A percentile compares a stretch with the other conserved stretches of the same genome.
These are phyloP conservation scores for Zygosaccharomyces kombuchaensis DNA, from an alignment of 805 yeast genomes.

Conservation along the genomic window DNA sequence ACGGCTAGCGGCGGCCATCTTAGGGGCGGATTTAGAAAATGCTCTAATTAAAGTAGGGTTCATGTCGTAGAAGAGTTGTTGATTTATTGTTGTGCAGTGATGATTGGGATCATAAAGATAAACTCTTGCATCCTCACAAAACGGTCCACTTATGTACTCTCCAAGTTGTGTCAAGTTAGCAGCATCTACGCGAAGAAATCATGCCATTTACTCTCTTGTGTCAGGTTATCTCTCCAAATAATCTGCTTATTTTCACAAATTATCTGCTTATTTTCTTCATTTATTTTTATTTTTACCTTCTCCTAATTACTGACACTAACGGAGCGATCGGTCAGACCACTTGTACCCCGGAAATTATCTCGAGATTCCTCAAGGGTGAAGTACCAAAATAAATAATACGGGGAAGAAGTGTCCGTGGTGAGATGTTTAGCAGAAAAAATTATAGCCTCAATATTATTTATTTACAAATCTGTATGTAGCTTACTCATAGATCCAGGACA, in stretches of 20 bases:
- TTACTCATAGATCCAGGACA: slow-evolving; percentile 94
- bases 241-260: neutral
- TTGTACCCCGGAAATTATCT: neutral
- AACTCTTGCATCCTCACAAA: neutral
- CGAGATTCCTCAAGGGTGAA: neutral
- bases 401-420: neutral
- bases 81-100: neutral
- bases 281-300: neutral
- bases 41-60: slow-evolving; percentile 20
- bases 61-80: slow-evolving; percentile 6
- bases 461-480: slow-evolving; percentile 3
- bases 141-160: neutral
- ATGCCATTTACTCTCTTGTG: neutral
- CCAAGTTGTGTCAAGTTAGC: neutral
- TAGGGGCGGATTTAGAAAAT: slow-evolving; percentile 15
- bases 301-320: neutral
- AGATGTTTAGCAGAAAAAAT: neutral
- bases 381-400: neutral
- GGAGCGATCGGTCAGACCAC: neutral
- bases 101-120: neutral
- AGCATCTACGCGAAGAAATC: neutral
- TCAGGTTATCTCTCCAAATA: neutral
- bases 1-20: slow-evolving; percentile 7
- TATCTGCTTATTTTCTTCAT: neutral
- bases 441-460: neutral